These are phyloP conservation scores for Nephelium lappaceum DNA, from an alignment of 345 rosid species.

Conservation along the genomic window DNA sequence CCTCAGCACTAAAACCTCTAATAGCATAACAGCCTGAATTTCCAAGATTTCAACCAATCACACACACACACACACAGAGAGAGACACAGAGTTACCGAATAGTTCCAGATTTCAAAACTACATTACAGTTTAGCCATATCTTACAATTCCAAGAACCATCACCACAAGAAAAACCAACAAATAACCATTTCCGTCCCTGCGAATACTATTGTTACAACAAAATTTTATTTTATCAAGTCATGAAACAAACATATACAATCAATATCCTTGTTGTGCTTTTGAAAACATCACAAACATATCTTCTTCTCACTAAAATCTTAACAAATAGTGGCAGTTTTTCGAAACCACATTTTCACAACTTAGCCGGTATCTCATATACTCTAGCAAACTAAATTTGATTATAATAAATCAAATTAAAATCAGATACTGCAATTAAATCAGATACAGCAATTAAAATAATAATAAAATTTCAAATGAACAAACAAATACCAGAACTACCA, in stretches of 20 bases:
- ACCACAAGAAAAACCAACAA: not conserved
- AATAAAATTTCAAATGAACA: no score
- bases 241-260: not conserved
- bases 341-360: not conserved
- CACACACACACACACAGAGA: no score
- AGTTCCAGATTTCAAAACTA: not conserved
- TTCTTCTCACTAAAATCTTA: not conserved
- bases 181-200: not conserved
- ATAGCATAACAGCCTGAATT: not conserved
- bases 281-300: not conserved
- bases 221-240: not conserved
- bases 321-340: not conserved
- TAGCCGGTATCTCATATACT: no score
- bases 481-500: no score
- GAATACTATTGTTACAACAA: not conserved
- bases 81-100: not conserved
- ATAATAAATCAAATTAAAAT: no score
- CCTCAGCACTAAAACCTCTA: not conserved
- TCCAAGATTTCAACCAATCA: not conserved
- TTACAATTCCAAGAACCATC: not conserved
- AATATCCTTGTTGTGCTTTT: not conserved
- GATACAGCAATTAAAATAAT: no score
- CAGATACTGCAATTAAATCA: no score
- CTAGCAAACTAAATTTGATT: no score
- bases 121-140: not conserved